Evolutionary conservation across 1,139 yeast genomes (phyloP).

Genomic region (Yamadazyma songkhlaensis): DNA sequence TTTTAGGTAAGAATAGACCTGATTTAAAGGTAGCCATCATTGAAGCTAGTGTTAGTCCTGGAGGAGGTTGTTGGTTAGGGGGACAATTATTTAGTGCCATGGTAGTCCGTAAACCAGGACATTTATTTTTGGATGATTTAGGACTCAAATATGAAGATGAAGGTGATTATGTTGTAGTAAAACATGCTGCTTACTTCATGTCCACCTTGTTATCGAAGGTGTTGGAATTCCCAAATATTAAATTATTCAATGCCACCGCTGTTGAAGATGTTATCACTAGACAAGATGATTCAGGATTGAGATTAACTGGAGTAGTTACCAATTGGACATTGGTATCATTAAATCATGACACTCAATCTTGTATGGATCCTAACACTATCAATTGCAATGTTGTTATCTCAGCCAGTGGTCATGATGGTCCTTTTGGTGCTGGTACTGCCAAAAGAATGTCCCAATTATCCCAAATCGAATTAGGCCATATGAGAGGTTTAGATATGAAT

Average conservation of each 20-base stretch:
- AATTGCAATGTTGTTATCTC: constrained; percentile 69
- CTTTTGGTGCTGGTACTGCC: constrained; percentile 80
- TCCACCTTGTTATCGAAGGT: constrained; percentile 71
- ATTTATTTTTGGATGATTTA: constrained; percentile 61
- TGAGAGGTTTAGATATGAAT: constrained; percentile 82
- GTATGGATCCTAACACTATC: constrained; percentile 85
- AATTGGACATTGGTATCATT: constrained; percentile 79
- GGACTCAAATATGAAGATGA: constrained; percentile 73
- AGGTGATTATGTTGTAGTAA: constrained; percentile 77
- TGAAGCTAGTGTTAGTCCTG: constrained; percentile 74
- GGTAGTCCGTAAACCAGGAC: constrained; percentile 79
- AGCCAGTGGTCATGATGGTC: constrained; percentile 82
- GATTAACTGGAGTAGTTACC: constrained; percentile 78
- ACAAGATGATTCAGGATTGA: constrained; percentile 48
- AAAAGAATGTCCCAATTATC: constrained; percentile 38
- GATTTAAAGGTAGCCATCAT: constrained; percentile 73
- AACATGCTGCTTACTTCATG: constrained; percentile 77
- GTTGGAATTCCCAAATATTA: constrained; percentile 68
- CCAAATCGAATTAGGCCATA: constrained; percentile 55
- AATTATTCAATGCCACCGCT: constrained; percentile 77
- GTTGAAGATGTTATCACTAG: constrained; percentile 80
- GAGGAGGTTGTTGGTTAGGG: constrained; percentile 81
- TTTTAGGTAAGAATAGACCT: constrained; percentile 71
- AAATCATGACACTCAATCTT: constrained; percentile 75
- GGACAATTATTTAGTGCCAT: constrained; percentile 80